These are phyloP conservation scores for Pezicula radicicola DNA, from an alignment of 2,329 filamentous ascomycete species.

Conservation along the genomic window DNA sequence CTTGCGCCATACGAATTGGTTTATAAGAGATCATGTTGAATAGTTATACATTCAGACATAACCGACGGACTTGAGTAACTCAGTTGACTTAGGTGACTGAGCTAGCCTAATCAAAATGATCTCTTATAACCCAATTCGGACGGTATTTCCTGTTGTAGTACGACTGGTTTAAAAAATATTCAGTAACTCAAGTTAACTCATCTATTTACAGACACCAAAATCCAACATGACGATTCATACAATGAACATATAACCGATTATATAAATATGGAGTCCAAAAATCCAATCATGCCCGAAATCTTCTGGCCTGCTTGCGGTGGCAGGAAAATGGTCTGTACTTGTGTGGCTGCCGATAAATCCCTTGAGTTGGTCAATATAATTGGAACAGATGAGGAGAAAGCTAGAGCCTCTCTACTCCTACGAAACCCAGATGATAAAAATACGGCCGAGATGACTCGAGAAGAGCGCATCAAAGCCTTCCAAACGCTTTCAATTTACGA, in stretches of 20 bases:
- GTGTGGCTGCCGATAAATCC: constrained; percentile 60
- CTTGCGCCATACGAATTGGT: no score
- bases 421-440: constrained; percentile 19
- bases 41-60: no score
- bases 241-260: constrained; percentile 37
- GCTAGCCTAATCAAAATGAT: no score
- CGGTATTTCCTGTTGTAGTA: no score
- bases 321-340: constrained; percentile 57
- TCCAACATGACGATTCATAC: constrained; percentile 28
- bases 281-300: constrained; percentile 55
- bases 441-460: constrained; percentile 13
- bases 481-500: constrained; percentile 49
- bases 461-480: constrained; percentile 29
- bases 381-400: constrained; percentile 54
- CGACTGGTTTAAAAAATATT: no score
- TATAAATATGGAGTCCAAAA: constrained; percentile 58
- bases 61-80: no score
- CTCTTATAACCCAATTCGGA: no score
- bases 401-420: constrained; percentile 53
- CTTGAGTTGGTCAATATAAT: constrained; percentile 60
- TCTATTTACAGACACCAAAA: constrained; percentile 2
- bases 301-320: constrained; percentile 58
- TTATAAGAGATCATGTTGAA: no score
- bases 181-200: no score
- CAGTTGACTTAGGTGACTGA: no score